These are phyloP conservation scores for Diaporthe australafricana DNA, from an alignment of 2,329 filamentous ascomycete species.

Conservation along the genomic window DNA sequence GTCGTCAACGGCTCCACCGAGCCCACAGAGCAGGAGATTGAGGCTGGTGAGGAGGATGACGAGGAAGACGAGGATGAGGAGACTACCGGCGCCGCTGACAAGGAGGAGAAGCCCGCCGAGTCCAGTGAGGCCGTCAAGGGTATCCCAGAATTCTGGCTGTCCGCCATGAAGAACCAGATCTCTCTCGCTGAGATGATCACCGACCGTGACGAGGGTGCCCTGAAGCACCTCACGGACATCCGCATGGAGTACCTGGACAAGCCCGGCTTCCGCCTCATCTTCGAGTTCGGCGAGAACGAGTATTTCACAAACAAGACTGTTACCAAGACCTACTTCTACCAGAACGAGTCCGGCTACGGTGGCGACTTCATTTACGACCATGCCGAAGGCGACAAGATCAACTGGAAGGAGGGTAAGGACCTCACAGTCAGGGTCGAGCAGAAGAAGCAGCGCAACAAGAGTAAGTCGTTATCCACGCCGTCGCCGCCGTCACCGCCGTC, in stretches of 20 bases:
- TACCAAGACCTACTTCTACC: conserved; percentile 99
- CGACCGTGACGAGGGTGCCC: conserved; percentile 92
- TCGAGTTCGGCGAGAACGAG: conserved; percentile 94
- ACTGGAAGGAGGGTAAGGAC: conserved; percentile 95
- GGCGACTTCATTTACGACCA: conserved; percentile 99
- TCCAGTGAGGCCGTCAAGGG: conserved; percentile 71
- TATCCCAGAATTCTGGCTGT: conserved; percentile 99
- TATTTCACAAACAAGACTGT: conserved; percentile 98
- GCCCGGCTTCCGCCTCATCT: conserved; percentile 97
- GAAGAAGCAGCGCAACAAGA: conserved; percentile 99
- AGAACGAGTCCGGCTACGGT: conserved; percentile 97
- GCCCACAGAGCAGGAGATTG: conserved; percentile 87
- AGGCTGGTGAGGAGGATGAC: conserved; percentile 84
- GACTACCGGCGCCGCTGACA: conserved; percentile 57
- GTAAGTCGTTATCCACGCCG: conserved; percentile 62
- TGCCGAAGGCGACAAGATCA: conserved; percentile 96
- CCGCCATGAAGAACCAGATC: conserved; percentile 99
- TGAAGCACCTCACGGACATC: conserved; percentile 91
- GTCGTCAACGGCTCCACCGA: conserved; percentile 91
- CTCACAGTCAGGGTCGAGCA: conserved; percentile 94
- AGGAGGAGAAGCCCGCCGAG: conserved; percentile 69
- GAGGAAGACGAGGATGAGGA: conserved; percentile 71
- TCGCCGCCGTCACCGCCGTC: not conserved
- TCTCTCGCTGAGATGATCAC: conserved; percentile 99
- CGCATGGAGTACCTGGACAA: conserved; percentile 99